Percentiles rank a stretch among this genome's conserved stretches.
phyloP scores from a whole-genome alignment of 768 basidiomycete genomes.

The Rhodotorula diobovata region DNA sequence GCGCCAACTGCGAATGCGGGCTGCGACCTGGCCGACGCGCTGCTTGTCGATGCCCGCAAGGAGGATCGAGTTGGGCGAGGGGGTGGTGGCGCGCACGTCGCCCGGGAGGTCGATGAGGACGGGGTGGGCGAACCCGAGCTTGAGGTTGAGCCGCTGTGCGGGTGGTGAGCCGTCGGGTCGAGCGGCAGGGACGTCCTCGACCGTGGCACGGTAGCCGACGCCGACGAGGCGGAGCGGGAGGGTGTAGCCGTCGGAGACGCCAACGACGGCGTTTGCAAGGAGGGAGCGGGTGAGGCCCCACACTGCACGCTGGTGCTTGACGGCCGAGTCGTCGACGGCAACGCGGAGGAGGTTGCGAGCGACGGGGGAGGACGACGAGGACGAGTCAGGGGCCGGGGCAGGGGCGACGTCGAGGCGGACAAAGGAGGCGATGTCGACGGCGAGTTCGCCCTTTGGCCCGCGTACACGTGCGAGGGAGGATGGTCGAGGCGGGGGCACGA shows the following conservation, averaged over 20 bases:
- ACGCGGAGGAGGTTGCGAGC: neutral
- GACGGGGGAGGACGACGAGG: neutral
- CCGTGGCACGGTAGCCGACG: slow-evolving; percentile 81
- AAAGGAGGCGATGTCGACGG: slow-evolving; percentile 29
- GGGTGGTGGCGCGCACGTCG: slow-evolving; percentile 74
- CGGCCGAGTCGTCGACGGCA: slow-evolving; percentile 13
- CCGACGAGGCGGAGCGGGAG: slow-evolving; percentile 84
- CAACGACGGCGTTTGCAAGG: slow-evolving; percentile 80
- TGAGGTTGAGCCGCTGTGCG: slow-evolving; percentile 64
- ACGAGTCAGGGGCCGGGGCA: neutral
- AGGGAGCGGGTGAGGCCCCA: slow-evolving; percentile 94
- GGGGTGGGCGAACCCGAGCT: slow-evolving; percentile 85
- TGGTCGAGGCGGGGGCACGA: neutral
- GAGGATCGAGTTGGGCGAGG: slow-evolving; percentile 74
- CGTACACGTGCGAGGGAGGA: slow-evolving; percentile 5
- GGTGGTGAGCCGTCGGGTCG: neutral
- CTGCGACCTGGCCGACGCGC: slow-evolving; percentile 76
- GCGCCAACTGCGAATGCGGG: slow-evolving; percentile 73
- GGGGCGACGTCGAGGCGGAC: slow-evolving; percentile 13
- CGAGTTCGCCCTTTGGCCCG: slow-evolving; percentile 32
- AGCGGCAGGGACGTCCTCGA: slow-evolving; percentile 67
- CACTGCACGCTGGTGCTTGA: slow-evolving; percentile 66
- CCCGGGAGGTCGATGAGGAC: slow-evolving; percentile 76
- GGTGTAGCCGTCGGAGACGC: slow-evolving; percentile 82
- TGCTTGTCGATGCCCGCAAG: slow-evolving; percentile 84